Conservation (phyloP, 768 basidiomycete species). For the Omphalotus guepiniiformis region DNA sequence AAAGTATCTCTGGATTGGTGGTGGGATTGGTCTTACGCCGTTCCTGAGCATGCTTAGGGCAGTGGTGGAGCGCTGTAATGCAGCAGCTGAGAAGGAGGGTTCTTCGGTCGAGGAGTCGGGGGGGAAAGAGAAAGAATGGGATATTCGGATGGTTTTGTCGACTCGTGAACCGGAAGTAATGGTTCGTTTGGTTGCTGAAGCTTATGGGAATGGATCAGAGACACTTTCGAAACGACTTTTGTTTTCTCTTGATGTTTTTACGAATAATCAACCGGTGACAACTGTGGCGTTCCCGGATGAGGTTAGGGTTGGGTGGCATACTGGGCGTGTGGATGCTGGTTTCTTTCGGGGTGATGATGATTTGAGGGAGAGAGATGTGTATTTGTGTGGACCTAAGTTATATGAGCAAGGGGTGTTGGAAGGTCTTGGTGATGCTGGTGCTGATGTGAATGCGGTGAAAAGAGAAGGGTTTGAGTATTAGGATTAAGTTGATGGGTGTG, state of each 20-base stretch:
- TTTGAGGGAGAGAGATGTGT: constrained; percentile 27
- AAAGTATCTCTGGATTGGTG: constrained; percentile 54
- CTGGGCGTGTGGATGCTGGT: constrained; percentile 19
- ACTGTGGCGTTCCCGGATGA: constrained; percentile 2
- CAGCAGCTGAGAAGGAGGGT: constrained; percentile 11
- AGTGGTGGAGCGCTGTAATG: constrained; percentile 8
- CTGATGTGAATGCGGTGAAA: constrained; percentile 27
- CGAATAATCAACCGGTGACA: not conserved
- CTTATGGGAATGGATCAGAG: constrained; percentile 13
- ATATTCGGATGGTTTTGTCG: constrained; percentile 46
- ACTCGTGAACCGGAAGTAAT: constrained; percentile 52
- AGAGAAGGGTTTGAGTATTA: constrained; percentile 44
- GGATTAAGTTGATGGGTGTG: too few species aligned
- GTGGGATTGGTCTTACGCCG: constrained; percentile 63
- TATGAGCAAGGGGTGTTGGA: constrained; percentile 39
- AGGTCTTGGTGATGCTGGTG: constrained; percentile 30
- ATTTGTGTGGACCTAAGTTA: constrained; percentile 45
- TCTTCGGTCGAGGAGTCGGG: too few species aligned
- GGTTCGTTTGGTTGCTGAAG: constrained; percentile 35
- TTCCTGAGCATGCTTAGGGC: constrained; percentile 50
- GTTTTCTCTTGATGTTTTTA: constrained; percentile 34
- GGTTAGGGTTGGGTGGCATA: constrained; percentile 15
- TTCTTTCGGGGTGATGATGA: constrained; percentile 13
- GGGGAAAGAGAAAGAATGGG: constrained; percentile 17
- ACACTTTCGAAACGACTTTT: constrained; percentile 24